Evolutionary conservation across 2,329 filamentous ascomycete species (phyloP), one percentile per base, ranked within the genome.

Genomic region (Monilinia vaccinii-corymbosi): DNA sequence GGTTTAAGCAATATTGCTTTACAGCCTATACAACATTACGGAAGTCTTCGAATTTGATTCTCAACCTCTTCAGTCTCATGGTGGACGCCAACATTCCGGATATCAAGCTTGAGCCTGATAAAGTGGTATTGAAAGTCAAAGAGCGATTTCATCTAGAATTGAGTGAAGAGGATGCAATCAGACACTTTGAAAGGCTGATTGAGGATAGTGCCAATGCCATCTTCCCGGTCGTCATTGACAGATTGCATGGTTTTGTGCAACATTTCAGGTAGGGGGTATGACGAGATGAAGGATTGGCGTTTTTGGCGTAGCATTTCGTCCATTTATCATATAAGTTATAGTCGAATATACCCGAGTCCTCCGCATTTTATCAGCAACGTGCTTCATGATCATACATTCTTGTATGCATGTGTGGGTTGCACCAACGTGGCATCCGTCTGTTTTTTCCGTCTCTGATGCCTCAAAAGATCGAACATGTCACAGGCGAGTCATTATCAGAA

Each of bases 51-150:
- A 95, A 93, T 67, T 78, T 99, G 64, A 95, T 99, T 45, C 80
- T 99, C 32, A 99, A 99, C 70, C 74, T 99, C 48, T 99, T 99
- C 73, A 91, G 89, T 69, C 79, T 99, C 61, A 99, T 99, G 94
- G 88, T 96, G 18, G 91, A 97, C 72, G 93, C 94, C 44, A 96
- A 96, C 70, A 96, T 99, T 62, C 94, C 92, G 0, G 95, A 97
- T 68, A 95, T 99, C 70, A 86, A 88, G 61, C 81, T 96, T 25
- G 91, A 96, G 75, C 89, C 91, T 13, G 92, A 97, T 74, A 95
- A 95, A 75, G 92, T 91, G 13, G 93, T 97, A 18, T 78, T 92
- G 68, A 99, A 97, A 76, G 93, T 99, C 6, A 87, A 94, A 72
- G 94, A 99, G 75, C 79, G 94, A 42, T 96, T 99, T 73, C 91